Evolutionary conservation across 2,329 filamentous ascomycete species (phyloP).

Genomic region (Didymella lethalis): DNA sequence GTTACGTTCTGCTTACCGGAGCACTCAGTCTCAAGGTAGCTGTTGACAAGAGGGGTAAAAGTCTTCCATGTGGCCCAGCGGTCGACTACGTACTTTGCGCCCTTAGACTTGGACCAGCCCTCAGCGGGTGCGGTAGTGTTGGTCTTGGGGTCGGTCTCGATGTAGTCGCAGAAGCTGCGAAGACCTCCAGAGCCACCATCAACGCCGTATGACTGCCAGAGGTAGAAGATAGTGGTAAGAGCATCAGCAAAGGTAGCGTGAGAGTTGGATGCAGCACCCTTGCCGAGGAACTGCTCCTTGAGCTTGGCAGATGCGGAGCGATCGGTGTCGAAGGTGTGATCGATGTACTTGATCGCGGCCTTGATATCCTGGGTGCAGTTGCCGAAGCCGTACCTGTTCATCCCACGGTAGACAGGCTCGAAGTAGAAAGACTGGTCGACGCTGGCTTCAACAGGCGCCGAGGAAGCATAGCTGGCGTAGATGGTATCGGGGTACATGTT

Average conservation of each 20-base stretch:
- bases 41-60: conserved; percentile 51
- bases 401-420: conserved; percentile 58
- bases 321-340: conserved; percentile 52
- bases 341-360: conserved; percentile 59
- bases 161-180: conserved; percentile 56
- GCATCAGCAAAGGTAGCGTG: conserved; percentile 59
- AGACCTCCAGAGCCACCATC: conserved; percentile 48
- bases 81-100: conserved; percentile 52
- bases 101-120: conserved; percentile 54
- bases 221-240: conserved; percentile 51
- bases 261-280: conserved; percentile 55
- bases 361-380: conserved; percentile 62
- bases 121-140: conserved; percentile 48
- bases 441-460: conserved; percentile 55
- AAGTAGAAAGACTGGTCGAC: conserved; percentile 62
- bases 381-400: conserved; percentile 52
- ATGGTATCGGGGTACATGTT: conserved; percentile 51
- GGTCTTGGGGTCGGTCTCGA: conserved; percentile 55
- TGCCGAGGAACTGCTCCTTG: conserved; percentile 59
- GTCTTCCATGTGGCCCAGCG: conserved; percentile 54
- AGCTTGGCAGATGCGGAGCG: conserved; percentile 49
- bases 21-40: conserved; percentile 53
- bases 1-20: conserved; percentile 37
- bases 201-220: conserved; percentile 57
- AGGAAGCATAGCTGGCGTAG: conserved; percentile 48